These are phyloP conservation scores for Aspergillus eucalypticola DNA, from an alignment of 2,329 filamentous ascomycete species.

Conservation along the genomic window DNA sequence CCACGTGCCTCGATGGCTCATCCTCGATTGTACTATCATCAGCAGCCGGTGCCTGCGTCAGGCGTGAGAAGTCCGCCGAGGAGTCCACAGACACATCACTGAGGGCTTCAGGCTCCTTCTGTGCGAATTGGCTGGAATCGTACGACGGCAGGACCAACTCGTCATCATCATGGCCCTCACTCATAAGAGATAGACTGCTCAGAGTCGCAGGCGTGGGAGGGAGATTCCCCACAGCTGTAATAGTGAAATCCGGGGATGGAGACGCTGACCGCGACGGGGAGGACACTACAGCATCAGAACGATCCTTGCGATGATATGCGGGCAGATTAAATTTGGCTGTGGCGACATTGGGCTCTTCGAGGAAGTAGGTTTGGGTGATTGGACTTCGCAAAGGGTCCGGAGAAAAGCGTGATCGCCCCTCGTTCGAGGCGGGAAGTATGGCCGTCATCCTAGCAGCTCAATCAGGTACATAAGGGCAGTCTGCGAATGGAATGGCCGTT, in stretches of 20 bases:
- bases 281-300: slow-evolving; percentile 29
- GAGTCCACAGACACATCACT: slow-evolving; percentile 26
- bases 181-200: slow-evolving; percentile 39
- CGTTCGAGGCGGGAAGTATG: slow-evolving; percentile 33
- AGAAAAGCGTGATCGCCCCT: slow-evolving; percentile 34
- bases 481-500: not conserved
- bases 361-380: slow-evolving; percentile 35
- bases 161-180: slow-evolving; percentile 32
- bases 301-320: slow-evolving; percentile 26
- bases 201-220: slow-evolving; percentile 41
- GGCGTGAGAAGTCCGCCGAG: slow-evolving; percentile 54
- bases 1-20: slow-evolving; percentile 84
- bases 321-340: slow-evolving; percentile 31
- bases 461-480: slow-evolving; percentile 5
- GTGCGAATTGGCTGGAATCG: slow-evolving; percentile 49
- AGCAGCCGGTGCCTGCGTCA: slow-evolving; percentile 63
- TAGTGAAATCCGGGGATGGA: slow-evolving; percentile 40
- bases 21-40: slow-evolving; percentile 76
- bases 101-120: slow-evolving; percentile 39
- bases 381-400: slow-evolving; percentile 33
- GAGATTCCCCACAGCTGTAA: slow-evolving; percentile 30
- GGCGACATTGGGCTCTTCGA: slow-evolving; percentile 24
- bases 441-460: slow-evolving; percentile 35
- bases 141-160: slow-evolving; percentile 48
- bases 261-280: slow-evolving; percentile 40